Conservation (phyloP, 1,284 basidiomycete genomes). For the Cutaneotrichosporon sp. region DNA sequence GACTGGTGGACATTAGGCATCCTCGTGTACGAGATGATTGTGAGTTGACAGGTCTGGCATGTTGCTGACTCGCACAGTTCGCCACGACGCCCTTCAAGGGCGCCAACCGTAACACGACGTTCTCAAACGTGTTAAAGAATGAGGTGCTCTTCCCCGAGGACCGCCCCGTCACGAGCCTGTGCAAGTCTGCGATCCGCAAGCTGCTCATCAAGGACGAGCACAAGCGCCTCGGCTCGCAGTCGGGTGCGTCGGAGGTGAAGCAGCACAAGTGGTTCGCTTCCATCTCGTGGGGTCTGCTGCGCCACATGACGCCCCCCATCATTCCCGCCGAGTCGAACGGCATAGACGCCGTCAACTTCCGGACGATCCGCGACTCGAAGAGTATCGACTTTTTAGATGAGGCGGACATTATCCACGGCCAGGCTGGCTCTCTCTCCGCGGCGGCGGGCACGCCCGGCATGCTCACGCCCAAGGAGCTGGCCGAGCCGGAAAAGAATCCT, state of each 20-base stretch:
- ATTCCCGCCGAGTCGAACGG: slow-evolving; percentile 78
- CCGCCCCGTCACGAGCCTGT: slow-evolving; percentile 78
- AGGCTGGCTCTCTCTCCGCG: slow-evolving; percentile 50
- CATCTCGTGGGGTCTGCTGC: slow-evolving; percentile 93
- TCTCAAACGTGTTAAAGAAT: slow-evolving; percentile 88
- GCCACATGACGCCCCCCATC: slow-evolving; percentile 93
- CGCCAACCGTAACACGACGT: slow-evolving; percentile 88
- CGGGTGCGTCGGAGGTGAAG: slow-evolving; percentile 97
- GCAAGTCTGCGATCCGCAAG: slow-evolving; percentile 85
- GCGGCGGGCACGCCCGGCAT: slow-evolving; percentile 58
- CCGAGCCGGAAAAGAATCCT: slow-evolving; percentile 58
- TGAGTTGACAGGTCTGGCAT: slow-evolving; percentile 60
- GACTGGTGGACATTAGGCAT: slow-evolving; percentile 99
- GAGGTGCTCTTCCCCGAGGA: slow-evolving; percentile 86
- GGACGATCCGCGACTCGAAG: slow-evolving; percentile 82
- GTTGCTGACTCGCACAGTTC: slow-evolving; percentile 61
- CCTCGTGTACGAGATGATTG: slow-evolving; percentile 99
- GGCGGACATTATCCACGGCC: slow-evolving; percentile 49
- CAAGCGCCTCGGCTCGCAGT: slow-evolving; percentile 83
- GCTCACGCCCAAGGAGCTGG: slow-evolving; percentile 53
- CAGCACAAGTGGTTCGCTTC: slow-evolving; percentile 98
- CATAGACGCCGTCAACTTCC: slow-evolving; percentile 85
- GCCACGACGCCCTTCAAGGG: slow-evolving; percentile 99
- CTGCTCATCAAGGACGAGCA: slow-evolving; percentile 92
- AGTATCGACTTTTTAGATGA: slow-evolving; percentile 70